Evolutionary conservation across 2,329 filamentous ascomycete species (phyloP), one percentile per base, ranked within the genome.

Genomic region (Sclerotinia trifoliorum): DNA sequence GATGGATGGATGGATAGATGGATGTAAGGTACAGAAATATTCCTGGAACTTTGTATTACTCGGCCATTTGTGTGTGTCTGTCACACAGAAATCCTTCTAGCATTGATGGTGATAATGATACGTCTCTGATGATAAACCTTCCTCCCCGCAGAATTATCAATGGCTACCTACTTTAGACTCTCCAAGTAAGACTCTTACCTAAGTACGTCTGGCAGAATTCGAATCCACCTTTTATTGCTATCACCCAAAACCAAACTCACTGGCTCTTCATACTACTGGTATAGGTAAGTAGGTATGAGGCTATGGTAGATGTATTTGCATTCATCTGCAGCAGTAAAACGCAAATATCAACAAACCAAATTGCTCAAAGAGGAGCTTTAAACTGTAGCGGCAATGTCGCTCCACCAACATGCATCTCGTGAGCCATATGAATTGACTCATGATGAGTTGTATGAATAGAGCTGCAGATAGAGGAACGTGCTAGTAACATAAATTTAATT

Each of bases 231-330:
- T n/a, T 24, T 15, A 21, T 5, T 35, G 10, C 19, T n/a, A 32
- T 39, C 54, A 39, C 32, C 39, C 54, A 39, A 10, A 5, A 24
- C 24, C 21, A 39, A 39, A 3, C 17, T 13, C 15, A 56, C 54
- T 56, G 32, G 54, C 54, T 21, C 54, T 39, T 39, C 32, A 17
- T 17, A 24, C n/a, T 39, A 24, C 15, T 39, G 54, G 32, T 56
- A 26, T 26, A 13, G 54, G 32, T 17, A 15, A 39, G 11, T 42
- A 42, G 13, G 29, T 24, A 39, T 17, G 54, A 56, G 54, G 54
- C 54, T 39, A 17, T 56, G 54, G 54, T 35, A 56, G 32, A 32
- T 35, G 32, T 56, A 56, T 56, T 56, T 56, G 39, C 35, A 56
- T 56, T 13, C n/a, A 56, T 15, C 54, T 39, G 21, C 54, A 56